phyloP scores from a whole-genome alignment of 768 basidiomycete species.

The Russula sp. region DNA sequence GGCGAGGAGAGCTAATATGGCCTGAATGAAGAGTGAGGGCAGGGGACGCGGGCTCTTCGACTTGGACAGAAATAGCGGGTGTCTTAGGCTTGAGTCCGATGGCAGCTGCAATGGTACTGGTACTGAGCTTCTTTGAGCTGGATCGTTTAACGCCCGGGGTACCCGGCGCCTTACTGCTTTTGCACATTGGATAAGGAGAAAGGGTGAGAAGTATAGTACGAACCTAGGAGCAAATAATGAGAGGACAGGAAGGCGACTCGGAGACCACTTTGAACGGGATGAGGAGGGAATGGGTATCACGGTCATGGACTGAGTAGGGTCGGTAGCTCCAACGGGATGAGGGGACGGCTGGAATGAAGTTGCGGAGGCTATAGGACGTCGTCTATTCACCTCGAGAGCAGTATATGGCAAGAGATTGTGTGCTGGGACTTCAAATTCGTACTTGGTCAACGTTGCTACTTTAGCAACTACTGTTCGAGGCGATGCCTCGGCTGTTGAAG shows the following conservation, averaged over 20 bases:
- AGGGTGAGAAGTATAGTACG: constrained; percentile 6
- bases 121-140: constrained; percentile 38
- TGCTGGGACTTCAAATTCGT: background rate
- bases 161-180: constrained; percentile 1
- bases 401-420: background rate
- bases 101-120: constrained; percentile 43
- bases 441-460: background rate
- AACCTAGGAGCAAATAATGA: constrained; percentile 22
- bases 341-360: no score
- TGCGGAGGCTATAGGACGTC: no score
- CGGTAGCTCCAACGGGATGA: no score
- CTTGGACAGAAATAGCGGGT: constrained; percentile 43
- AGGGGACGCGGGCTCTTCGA: constrained; percentile 33
- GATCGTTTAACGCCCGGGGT: background rate
- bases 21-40: constrained; percentile 20
- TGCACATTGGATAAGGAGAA: background rate
- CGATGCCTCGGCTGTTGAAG: background rate
- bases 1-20: constrained; percentile 23
- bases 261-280: constrained; percentile 30
- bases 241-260: constrained; percentile 26
- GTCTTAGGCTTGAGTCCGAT: constrained; percentile 63
- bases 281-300: constrained; percentile 13
- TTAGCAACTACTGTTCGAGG: background rate
- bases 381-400: no score
- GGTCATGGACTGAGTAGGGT: background rate